phyloP scores from a whole-genome alignment of 371 early-diverging fungal species.

The Syncephalis fuscata region DNA sequence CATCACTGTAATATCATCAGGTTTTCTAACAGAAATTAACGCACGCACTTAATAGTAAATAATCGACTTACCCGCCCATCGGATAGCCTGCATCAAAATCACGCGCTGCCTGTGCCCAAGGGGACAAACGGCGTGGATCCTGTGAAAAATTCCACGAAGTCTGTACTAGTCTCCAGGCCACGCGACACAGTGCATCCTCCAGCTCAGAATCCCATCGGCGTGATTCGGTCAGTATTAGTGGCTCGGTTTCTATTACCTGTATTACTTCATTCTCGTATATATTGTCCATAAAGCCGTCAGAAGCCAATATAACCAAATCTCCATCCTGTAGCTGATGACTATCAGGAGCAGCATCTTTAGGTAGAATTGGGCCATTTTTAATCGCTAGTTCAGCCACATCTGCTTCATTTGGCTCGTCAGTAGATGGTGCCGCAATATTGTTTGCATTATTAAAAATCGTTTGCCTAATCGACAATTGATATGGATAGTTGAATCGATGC shows the following conservation, averaged over 20 bases:
- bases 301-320: slow-evolving; percentile 45
- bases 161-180: slow-evolving; percentile 26
- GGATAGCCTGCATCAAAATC: slow-evolving; percentile 8
- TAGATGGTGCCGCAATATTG: slow-evolving; percentile 23
- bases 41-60: slow-evolving; percentile 1
- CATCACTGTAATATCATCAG: slow-evolving; percentile 24
- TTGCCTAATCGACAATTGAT: slow-evolving; percentile 40
- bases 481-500: slow-evolving; percentile 57
- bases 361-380: slow-evolving; percentile 22
- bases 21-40: slow-evolving; percentile 10
- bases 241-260: slow-evolving; percentile 21
- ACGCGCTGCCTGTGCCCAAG: slow-evolving; percentile 6
- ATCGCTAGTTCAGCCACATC: slow-evolving; percentile 19
- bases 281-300: slow-evolving; percentile 57
- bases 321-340: slow-evolving; percentile 40
- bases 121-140: slow-evolving; percentile 5
- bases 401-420: slow-evolving; percentile 39
- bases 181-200: slow-evolving; percentile 11
- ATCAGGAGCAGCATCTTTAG: slow-evolving; percentile 38
- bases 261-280: slow-evolving; percentile 42
- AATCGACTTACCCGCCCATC: slow-evolving; percentile 12
- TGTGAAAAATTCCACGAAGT: slow-evolving; percentile 2
- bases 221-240: slow-evolving; percentile 2
- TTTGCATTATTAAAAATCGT: slow-evolving; percentile 20
- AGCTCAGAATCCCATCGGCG: slow-evolving; percentile 14